Conservation (phyloP, 2,329 filamentous ascomycete species). For the Alternaria metachromatica region DNA sequence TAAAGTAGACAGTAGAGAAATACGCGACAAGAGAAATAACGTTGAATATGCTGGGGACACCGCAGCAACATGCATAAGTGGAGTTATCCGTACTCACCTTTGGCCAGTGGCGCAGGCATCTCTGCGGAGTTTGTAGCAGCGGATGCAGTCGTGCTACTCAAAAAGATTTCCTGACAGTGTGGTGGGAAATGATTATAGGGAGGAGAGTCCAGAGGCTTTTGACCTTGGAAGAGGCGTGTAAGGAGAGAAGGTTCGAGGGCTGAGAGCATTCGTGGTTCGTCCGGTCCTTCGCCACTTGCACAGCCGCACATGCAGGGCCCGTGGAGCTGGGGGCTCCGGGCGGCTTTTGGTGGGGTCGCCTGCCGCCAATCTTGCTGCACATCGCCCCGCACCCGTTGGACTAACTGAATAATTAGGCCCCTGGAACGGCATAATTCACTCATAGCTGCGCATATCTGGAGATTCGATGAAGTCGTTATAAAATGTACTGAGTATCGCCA, state of each 20-base stretch:
- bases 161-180: neutral
- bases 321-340: neutral
- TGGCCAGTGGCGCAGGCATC: constrained; percentile 52
- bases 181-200: neutral
- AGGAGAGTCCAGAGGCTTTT: neutral
- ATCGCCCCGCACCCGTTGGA: neutral
- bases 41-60: constrained; percentile 19
- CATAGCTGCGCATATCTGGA: neutral
- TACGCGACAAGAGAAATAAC: neutral
- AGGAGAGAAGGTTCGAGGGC: constrained; percentile 4
- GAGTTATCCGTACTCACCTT: constrained; percentile 41
- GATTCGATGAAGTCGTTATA: neutral
- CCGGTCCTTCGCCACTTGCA: constrained; percentile 11
- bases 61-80: constrained; percentile 32
- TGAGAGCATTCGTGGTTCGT: neutral
- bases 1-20: neutral
- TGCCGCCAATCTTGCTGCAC: constrained; percentile 5
- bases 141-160: neutral
- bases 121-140: neutral
- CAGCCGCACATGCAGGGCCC: constrained; percentile 15
- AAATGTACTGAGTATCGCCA: neutral
- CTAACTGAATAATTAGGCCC: neutral
- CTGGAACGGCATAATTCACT: neutral
- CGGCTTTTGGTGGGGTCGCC: constrained; percentile 11
- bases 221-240: neutral